Evolutionary conservation across 805 yeast genomes (phyloP).

Genomic region (Metahyphopichia silvanorum): DNA sequence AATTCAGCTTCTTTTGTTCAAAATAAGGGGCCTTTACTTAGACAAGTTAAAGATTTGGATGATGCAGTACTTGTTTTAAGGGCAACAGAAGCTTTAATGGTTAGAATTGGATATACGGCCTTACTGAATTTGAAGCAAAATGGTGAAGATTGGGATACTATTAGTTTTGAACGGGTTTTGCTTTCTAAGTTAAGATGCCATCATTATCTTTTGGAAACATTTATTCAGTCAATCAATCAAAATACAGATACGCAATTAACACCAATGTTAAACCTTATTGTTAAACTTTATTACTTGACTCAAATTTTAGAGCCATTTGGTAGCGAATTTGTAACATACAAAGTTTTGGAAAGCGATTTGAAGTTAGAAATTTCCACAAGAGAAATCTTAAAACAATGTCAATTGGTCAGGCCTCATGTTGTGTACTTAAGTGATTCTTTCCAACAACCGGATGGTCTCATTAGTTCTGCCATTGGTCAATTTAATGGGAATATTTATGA

Average conservation of each 20-base stretch:
- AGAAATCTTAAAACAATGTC: slow-evolving; percentile 25
- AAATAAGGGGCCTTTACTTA: slow-evolving; percentile 5
- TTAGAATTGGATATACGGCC: slow-evolving; percentile 34
- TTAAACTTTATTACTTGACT: slow-evolving; percentile 54
- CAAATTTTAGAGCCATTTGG: slow-evolving; percentile 65
- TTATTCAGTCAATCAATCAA: slow-evolving; percentile 33
- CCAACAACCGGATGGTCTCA: slow-evolving; percentile 73
- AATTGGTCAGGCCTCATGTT: slow-evolving; percentile 53
- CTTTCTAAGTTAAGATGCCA: slow-evolving; percentile 52
- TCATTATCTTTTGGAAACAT: slow-evolving; percentile 43
- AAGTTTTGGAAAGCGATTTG: slow-evolving; percentile 47
- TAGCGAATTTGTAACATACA: slow-evolving; percentile 66
- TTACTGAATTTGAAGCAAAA: slow-evolving; percentile 26
- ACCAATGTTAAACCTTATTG: slow-evolving; percentile 50
- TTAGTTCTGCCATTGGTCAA: slow-evolving; percentile 79
- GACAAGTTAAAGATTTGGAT: slow-evolving; percentile 9
- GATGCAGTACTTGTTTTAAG: slow-evolving; percentile 14
- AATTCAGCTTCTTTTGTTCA: slow-evolving; percentile 22
- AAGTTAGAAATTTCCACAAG: slow-evolving; percentile 7
- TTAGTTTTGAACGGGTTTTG: slow-evolving; percentile 43
- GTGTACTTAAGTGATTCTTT: slow-evolving; percentile 83
- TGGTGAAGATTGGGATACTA: slow-evolving; percentile 41
- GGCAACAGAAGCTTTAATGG: slow-evolving; percentile 33
- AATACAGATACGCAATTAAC: slow-evolving; percentile 39
- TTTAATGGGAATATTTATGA: slow-evolving; percentile 82